Conservation (phyloP, 2,329 filamentous ascomycete species). For the Paracoccidioides lutzii region DNA sequence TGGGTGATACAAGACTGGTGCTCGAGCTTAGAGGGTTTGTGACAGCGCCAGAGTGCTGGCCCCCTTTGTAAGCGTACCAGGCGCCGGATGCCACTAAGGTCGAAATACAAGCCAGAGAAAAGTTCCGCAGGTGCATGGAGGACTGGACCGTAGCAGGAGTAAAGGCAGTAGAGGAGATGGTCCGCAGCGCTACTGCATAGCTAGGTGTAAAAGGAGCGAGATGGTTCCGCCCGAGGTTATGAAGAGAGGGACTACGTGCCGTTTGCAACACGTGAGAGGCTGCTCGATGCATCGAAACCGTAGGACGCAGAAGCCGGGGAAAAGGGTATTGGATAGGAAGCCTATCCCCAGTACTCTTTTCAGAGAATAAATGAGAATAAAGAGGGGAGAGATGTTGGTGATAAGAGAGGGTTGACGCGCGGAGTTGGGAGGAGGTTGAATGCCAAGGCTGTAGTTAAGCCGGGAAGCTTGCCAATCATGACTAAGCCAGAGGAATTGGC, state of each 20-base stretch:
- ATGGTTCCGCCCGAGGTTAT: constrained; percentile 26
- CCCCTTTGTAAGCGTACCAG: constrained; percentile 37
- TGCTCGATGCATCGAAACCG: constrained; percentile 36
- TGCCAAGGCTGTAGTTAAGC: neutral
- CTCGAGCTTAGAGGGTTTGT: constrained; percentile 9
- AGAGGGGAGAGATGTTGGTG: neutral
- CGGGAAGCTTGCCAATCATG: neutral
- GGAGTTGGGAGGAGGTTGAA: neutral
- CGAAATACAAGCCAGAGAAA: constrained; percentile 36
- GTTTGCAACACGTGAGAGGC: constrained; percentile 35
- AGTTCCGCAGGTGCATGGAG: constrained; percentile 38
- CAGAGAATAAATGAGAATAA: neutral
- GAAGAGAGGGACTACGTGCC: constrained; percentile 33
- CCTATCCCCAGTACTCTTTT: neutral
- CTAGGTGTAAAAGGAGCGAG: constrained; percentile 26
- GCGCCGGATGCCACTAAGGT: constrained; percentile 36
- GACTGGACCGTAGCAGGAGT: constrained; percentile 28
- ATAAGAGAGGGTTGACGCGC: neutral
- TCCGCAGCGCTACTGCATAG: constrained; percentile 25
- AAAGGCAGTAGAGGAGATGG: constrained; percentile 20
- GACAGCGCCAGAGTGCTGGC: constrained; percentile 14
- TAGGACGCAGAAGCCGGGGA: constrained; percentile 1
- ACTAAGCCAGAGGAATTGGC: neutral
- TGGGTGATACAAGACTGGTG: constrained; percentile 13
- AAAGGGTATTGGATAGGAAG: constrained; percentile 3